Base-by-base conservation (phyloP, 1,284 basidiomycete species). In the Vanrija sp. region DNA sequence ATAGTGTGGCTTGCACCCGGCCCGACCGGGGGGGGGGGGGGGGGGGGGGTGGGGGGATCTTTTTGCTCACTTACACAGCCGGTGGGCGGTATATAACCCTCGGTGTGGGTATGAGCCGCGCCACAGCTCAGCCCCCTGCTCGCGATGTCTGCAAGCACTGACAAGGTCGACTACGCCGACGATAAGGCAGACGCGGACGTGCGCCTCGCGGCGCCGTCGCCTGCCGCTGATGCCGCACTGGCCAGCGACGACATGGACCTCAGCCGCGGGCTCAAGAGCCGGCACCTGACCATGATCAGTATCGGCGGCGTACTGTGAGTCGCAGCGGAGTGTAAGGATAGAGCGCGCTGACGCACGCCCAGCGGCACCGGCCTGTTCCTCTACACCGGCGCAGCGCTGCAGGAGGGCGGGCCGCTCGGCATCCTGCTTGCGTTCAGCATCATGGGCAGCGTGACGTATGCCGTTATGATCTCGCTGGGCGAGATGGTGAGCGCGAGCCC, bases 401-500 rank as follows among this genome's bases (percentile, higher is more conserved):
- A 43, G 25, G 66, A 76, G 49, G 79, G 78, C 62, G 78, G 78
- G 28, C 78, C 79, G n/a, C 65, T 78, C 5, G 55, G 55, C 38
- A 38, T 57, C n/a, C 51, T 57, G 16, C 51, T 57, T 9, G 55
- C 43, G 6, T 57, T 28, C 47, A 10, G 59, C 26, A 52, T 72
- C 39, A 68, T 77, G 58, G 76, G 77, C 28, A 61, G 65, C 16
- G 64, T 77, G 49, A 72, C 69, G 56, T 72, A 69, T 60, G 63
- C 60, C 12, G 74, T 78, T 54, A 76, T 78, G 74, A 54, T 77
- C 42, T 76, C 69, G 9, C 69, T 80, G 19, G 78, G 77, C 14
- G 78, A 80, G 58, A 72, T 80, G 69, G 67, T 75, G 47, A 66
- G 75, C 6, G 72, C 71, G 51, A 69, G 77, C 34, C 76, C 77